Evolutionary conservation across 176 grass and related monocot species (phyloP).

Genomic region (Rhipidocladum racemiflorum): DNA sequence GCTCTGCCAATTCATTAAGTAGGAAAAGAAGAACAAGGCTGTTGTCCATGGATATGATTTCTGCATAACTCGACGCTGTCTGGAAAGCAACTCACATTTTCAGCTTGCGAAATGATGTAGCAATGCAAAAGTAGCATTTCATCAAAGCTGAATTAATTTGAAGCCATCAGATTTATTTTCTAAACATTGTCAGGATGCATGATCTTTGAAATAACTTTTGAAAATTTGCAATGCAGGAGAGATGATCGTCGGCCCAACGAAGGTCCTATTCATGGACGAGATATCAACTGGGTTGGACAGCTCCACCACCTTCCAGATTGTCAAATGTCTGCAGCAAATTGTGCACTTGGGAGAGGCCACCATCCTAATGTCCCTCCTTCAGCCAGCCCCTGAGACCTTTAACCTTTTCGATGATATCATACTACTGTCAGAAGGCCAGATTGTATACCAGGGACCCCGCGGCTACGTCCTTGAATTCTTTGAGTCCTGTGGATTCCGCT

Average conservation of each 20-base stretch:
- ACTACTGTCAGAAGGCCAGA: constrained; percentile 91
- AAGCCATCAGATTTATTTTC: not conserved
- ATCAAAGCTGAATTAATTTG: not conserved
- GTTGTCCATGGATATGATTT: not conserved
- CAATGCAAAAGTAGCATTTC: not conserved
- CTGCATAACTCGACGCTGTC: not conserved
- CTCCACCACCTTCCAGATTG: constrained; percentile 95
- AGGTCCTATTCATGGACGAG: constrained; percentile 98
- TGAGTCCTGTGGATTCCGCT: constrained; percentile 67
- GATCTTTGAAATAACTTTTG: not conserved
- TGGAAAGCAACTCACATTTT: not conserved
- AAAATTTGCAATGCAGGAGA: constrained; percentile 56
- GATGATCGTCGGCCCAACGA: constrained; percentile 97
- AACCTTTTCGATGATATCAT: constrained; percentile 94
- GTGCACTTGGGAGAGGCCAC: constrained; percentile 95
- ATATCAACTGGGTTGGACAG: constrained; percentile 96
- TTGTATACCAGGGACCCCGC: constrained; percentile 92
- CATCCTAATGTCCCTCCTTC: constrained; percentile 99
- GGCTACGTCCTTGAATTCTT: constrained; percentile 81
- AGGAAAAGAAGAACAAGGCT: too few relatives aligned
- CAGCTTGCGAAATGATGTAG: not conserved
- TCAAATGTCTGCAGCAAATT: constrained; percentile 95
- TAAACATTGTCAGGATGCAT: not conserved
- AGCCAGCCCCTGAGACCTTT: constrained; percentile 98
- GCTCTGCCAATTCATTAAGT: too few relatives aligned